These are phyloP conservation scores for Oryza glumipatula DNA, from an alignment of 176 grass and related monocot genomes.

Conservation along the genomic window DNA sequence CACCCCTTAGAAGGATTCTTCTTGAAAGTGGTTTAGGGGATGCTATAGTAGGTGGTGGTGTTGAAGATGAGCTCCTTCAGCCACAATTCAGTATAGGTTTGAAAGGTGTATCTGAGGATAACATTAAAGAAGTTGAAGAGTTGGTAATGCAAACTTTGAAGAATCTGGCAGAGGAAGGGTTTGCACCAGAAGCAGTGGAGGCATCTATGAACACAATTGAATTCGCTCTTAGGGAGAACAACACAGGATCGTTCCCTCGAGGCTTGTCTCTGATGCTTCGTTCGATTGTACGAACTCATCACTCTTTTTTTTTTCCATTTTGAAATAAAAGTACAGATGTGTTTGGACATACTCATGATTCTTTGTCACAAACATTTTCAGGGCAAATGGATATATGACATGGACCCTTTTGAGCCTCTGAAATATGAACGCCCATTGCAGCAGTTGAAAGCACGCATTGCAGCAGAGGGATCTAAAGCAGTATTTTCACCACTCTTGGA, in stretches of 20 bases:
- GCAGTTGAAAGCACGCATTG: slow-evolving; percentile 85
- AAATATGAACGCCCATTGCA: slow-evolving; percentile 92
- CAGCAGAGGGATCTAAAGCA: slow-evolving; percentile 78
- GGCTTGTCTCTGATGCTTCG: slow-evolving; percentile 97
- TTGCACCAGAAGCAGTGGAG: slow-evolving; percentile 91
- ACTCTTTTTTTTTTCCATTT: background rate
- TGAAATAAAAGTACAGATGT: background rate
- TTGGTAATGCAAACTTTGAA: slow-evolving; percentile 84
- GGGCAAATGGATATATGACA: slow-evolving; percentile 99
- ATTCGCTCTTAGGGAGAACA: slow-evolving; percentile 95
- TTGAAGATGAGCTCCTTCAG: slow-evolving; percentile 98
- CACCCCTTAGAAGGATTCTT: slow-evolving; percentile 84
- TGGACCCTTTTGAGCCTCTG: slow-evolving; percentile 98
- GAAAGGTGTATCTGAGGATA: slow-evolving; percentile 84
- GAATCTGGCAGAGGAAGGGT: slow-evolving; percentile 77
- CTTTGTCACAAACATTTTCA: slow-evolving; percentile 46
- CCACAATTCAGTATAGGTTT: slow-evolving; percentile 93
- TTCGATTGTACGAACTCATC: slow-evolving; percentile 72
- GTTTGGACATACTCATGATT: slow-evolving; percentile 38
- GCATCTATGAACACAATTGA: slow-evolving; percentile 98
- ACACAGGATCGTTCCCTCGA: slow-evolving; percentile 91
- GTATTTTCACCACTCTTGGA: slow-evolving; percentile 89
- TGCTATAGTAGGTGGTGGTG: slow-evolving; percentile 89
- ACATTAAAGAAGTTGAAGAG: slow-evolving; percentile 82
- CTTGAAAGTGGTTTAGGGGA: slow-evolving; percentile 93